Percentiles rank a stretch among this genome's conserved stretches.
Conservation (phyloP, 2,329 filamentous ascomycete genomes). For the Lasiodiplodia theobromae region DNA sequence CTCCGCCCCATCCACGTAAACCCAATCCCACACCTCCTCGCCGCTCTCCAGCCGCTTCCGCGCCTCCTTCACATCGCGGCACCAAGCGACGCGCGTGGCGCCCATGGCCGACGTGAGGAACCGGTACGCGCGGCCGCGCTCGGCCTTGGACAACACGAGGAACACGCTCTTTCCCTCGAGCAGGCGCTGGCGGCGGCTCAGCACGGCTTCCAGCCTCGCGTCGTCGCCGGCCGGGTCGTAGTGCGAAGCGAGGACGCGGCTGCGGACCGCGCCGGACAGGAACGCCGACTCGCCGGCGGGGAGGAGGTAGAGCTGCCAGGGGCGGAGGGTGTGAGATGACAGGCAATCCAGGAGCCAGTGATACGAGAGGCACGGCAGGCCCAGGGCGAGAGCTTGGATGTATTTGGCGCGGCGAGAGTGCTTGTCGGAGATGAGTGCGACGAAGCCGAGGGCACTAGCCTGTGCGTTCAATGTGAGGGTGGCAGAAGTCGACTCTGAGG, state of each 20-base stretch:
- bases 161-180: conserved; percentile 72
- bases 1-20: conserved; percentile 76
- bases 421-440: conserved; percentile 83
- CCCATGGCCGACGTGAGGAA: conserved; percentile 84
- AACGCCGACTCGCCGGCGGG: conserved; percentile 82
- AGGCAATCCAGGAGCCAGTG: conserved; percentile 83
- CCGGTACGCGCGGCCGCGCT: conserved; percentile 68
- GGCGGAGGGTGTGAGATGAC: conserved; percentile 64
- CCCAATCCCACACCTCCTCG: conserved; percentile 72
- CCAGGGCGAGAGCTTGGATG: conserved; percentile 90
- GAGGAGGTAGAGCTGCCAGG: conserved; percentile 83
- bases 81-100: conserved; percentile 70
- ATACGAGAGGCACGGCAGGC: conserved; percentile 82
- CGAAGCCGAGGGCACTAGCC: conserved; percentile 71
- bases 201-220: conserved; percentile 38
- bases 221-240: conserved; percentile 65
- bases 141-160: conserved; percentile 68
- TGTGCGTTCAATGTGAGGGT: conserved; percentile 62
- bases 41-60: conserved; percentile 59
- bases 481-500: neutral
- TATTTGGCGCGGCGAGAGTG: conserved; percentile 90
- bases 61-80: conserved; percentile 71
- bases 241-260: conserved; percentile 66
- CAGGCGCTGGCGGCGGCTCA: conserved; percentile 62
- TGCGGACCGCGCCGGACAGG: conserved; percentile 78